phyloP scores from a whole-genome alignment of 257 asterid genomes.

The Ligustrum vulgare region DNA sequence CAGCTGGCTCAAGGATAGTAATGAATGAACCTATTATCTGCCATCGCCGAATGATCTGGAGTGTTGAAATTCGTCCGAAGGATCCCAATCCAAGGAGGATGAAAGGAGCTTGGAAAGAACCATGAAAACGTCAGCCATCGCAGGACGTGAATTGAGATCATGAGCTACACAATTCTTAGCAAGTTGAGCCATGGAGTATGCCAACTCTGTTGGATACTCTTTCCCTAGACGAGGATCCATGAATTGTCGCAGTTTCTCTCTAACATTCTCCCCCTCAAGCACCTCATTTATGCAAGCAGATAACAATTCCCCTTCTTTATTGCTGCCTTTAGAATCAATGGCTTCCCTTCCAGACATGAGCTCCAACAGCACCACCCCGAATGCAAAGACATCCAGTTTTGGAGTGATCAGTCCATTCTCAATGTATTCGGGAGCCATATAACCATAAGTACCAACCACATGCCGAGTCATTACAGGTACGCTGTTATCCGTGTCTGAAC shows the following conservation, averaged over 20 bases:
- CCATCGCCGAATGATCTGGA: slow-evolving; percentile 30
- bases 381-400: slow-evolving; percentile 54
- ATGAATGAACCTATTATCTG: slow-evolving; percentile 11
- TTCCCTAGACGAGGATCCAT: slow-evolving; percentile 44
- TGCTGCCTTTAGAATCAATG: not conserved
- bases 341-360: slow-evolving; percentile 48
- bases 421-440: slow-evolving; percentile 62
- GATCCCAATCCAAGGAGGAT: slow-evolving; percentile 60
- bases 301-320: slow-evolving; percentile 21
- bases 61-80: slow-evolving; percentile 35
- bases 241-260: slow-evolving; percentile 43
- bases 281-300: slow-evolving; percentile 31
- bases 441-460: slow-evolving; percentile 58
- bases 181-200: slow-evolving; percentile 48
- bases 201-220: slow-evolving; percentile 50
- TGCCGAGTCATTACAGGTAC: slow-evolving; percentile 37
- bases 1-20: not conserved
- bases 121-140: slow-evolving; percentile 37
- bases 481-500: slow-evolving; percentile 17
- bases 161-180: slow-evolving; percentile 50
- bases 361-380: slow-evolving; percentile 54
- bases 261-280: slow-evolving; percentile 43
- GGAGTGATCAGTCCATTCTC: slow-evolving; percentile 56
- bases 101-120: slow-evolving; percentile 44
- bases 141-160: slow-evolving; percentile 38